phyloP scores from a whole-genome alignment of 129 eudicot species.

The Rutidosis leptorrhynchoides region DNA sequence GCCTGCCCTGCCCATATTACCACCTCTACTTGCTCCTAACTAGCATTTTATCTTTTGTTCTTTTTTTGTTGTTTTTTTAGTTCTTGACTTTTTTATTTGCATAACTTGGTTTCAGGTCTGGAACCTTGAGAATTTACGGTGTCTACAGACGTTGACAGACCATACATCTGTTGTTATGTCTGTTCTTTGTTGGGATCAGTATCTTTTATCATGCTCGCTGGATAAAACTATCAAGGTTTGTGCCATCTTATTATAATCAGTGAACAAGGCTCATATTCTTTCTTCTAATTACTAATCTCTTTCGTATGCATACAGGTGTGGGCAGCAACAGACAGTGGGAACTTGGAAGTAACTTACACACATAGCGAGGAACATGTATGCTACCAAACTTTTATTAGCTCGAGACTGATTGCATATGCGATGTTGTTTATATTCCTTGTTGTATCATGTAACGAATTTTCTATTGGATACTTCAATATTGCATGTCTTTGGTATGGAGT shows the following conservation, averaged over 20 bases:
- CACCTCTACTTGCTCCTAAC: not conserved
- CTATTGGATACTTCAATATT: slow-evolving; percentile 10
- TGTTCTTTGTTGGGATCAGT: slow-evolving; percentile 97
- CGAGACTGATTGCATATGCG: slow-evolving; percentile 6
- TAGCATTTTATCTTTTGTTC: not conserved
- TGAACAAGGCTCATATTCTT: slow-evolving; percentile 5
- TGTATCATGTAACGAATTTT: not conserved
- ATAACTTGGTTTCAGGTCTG: slow-evolving; percentile 59
- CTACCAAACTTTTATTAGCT: slow-evolving; percentile 1
- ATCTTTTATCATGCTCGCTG: slow-evolving; percentile 79
- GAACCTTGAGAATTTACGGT: slow-evolving; percentile 93
- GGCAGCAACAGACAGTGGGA: slow-evolving; percentile 80
- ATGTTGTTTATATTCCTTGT: slow-evolving; percentile 12
- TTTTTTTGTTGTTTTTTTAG: not conserved
- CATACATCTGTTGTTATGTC: slow-evolving; percentile 93
- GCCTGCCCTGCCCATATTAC: not conserved
- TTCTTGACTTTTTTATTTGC: not conserved
- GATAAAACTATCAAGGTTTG: slow-evolving; percentile 87
- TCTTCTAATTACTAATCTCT: slow-evolving; percentile 6
- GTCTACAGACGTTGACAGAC: slow-evolving; percentile 72
- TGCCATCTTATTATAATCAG: not conserved
- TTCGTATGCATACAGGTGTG: slow-evolving; percentile 57
- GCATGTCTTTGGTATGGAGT: not conserved
- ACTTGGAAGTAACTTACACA: slow-evolving; percentile 81
- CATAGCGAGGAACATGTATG: slow-evolving; percentile 83